phyloP scores from a whole-genome alignment of 345 rosid species.

The Sisymbrium irio region DNA sequence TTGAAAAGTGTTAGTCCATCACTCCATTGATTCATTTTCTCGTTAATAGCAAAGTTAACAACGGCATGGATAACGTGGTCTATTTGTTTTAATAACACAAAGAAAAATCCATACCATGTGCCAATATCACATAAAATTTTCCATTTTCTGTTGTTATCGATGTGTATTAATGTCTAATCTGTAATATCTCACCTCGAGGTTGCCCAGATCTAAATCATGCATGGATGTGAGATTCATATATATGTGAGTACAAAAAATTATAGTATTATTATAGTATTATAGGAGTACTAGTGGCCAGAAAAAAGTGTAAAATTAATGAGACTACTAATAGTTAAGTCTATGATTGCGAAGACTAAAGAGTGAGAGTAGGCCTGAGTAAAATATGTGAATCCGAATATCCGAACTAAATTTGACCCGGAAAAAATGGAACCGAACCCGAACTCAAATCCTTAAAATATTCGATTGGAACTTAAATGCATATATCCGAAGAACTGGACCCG shows the following conservation, averaged over 20 bases:
- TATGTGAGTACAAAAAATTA: too few relatives aligned
- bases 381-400: too few relatives aligned
- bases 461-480: too few relatives aligned
- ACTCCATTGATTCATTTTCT: background rate
- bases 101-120: background rate
- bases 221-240: background rate
- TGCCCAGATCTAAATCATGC: background rate
- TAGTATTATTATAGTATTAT: too few relatives aligned
- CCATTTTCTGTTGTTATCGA: background rate
- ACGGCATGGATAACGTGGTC: background rate
- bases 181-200: background rate
- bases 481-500: too few relatives aligned
- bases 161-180: slow-evolving; percentile 11
- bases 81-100: background rate
- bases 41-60: background rate
- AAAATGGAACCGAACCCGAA: too few relatives aligned
- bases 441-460: too few relatives aligned
- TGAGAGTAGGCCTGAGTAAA: too few relatives aligned
- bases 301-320: background rate
- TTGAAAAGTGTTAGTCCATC: background rate
- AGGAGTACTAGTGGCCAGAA: background rate
- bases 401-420: too few relatives aligned
- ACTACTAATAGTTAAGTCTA: background rate
- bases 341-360: background rate
- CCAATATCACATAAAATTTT: background rate